Base-by-base conservation (phyloP, 768 basidiomycete species). In the Scleroderma citrinum region DNA sequence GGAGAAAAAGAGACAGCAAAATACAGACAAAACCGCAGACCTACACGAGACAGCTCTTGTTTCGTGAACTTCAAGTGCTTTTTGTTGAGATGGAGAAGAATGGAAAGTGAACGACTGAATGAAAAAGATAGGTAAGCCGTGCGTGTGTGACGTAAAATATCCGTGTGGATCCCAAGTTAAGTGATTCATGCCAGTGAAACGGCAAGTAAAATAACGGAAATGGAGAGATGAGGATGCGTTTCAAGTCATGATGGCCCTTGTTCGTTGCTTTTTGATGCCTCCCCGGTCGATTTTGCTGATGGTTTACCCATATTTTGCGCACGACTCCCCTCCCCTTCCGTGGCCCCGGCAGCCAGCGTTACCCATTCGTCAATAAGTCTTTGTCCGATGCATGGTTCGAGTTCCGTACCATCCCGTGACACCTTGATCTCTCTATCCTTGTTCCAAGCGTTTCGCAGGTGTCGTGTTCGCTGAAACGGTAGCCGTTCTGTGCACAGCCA, bases 391-490 rank as follows among this genome's bases (percentile, higher is more conserved):
- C 59, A 59, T 2, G 93, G 92, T 62, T 97, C 94, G 17, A 98
- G 64, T 62, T 97, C 94, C 1, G 93, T 96, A 16, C 94, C 94
- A 62, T 94, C 91, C 42, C 89, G 73, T 12, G 88, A 92, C 7
- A 89, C 81, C 70, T 89, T 87, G 39, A 89, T 76, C 59, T 88
- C 83, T 44, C 80, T 71, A 50, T 87, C 88, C 55, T 90, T 81
- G 57, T 97, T 97, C 92, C 93, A 97, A 2, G 86, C 85, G 62
- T 97, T 98, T 36, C 89, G 81, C 45, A 96, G 66, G 61, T 92
- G 86, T 23, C 83, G 77, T 30, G 86, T 86, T 39, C 79, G 79
- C 53, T 73, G 68, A 66, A 97, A 97, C 0, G 90, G 82, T 3
- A 97, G 63, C 2, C 76, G 74, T 12, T 77, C 70, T 0, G 81